A percentile compares a stretch with the other conserved stretches of the same genome.
Evolutionary conservation across 73 alveolate genomes (phyloP).

Genomic region (Blepharisma japonicum): DNA sequence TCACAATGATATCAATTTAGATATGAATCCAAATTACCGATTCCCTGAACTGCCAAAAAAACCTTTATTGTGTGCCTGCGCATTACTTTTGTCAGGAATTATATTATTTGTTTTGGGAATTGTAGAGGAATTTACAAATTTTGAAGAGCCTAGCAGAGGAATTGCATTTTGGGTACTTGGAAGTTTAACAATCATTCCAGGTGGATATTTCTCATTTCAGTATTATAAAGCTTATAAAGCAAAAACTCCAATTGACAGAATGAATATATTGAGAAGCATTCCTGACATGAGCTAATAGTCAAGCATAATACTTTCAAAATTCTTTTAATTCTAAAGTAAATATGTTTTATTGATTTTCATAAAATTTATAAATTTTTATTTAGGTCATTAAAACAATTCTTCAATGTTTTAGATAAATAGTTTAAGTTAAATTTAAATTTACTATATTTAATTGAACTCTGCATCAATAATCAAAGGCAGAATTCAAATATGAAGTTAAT

Average conservation of each 20-base stretch:
- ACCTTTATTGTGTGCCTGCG: not conserved
- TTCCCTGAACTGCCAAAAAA: conserved; percentile 25
- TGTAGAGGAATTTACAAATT: conserved; percentile 2
- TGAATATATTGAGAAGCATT: conserved; percentile 6
- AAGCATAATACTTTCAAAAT: not conserved
- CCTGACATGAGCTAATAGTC: conserved; percentile 17
- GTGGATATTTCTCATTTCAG: not conserved
- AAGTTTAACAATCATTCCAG: conserved; percentile 27
- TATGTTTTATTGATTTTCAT: no score
- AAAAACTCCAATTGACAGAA: conserved; percentile 30
- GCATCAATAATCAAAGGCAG: no score
- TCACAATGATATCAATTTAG: not conserved
- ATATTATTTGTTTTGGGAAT: not conserved
- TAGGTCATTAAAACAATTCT: no score
- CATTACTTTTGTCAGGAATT: not conserved
- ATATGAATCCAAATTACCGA: not conserved
- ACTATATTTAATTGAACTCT: no score
- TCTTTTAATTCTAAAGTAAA: not conserved
- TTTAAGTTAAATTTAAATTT: no score
- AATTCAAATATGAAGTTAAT: no score
- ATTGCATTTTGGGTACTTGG: conserved; percentile 32
- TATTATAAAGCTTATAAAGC: conserved; percentile 29
- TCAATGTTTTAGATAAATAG: no score
- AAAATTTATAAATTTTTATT: no score
- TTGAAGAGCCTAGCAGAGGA: conserved; percentile 31